Evolutionary conservation across 768 basidiomycete species (phyloP).

Genomic region (Tricholoma matsutake): DNA sequence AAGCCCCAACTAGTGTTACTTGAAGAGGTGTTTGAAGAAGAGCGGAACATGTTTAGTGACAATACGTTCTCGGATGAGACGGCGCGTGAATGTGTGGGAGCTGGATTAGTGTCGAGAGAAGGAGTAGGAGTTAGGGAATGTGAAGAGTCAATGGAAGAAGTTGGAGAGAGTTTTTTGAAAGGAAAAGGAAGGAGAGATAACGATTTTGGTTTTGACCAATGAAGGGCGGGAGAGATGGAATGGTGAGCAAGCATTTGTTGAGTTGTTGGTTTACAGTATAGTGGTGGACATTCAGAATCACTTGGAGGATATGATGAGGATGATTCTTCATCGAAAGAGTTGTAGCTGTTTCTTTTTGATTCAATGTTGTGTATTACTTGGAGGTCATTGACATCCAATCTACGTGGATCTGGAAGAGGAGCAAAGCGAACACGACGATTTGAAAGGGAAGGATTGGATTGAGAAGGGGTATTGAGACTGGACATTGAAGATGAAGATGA

Average conservation of each 20-base stretch:
- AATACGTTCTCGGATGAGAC: constrained; percentile 32
- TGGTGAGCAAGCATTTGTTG: constrained; percentile 23
- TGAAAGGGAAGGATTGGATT: neutral
- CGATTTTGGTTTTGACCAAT: constrained; percentile 25
- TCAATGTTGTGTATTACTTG: constrained; percentile 39
- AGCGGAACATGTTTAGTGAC: constrained; percentile 37
- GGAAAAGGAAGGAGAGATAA: constrained; percentile 16
- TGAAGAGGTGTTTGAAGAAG: constrained; percentile 27
- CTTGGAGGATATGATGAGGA: constrained; percentile 1
- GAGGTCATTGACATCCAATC: constrained; percentile 40
- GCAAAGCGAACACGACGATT: constrained; percentile 68
- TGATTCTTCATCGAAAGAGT: constrained; percentile 5
- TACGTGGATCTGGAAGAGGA: constrained; percentile 75
- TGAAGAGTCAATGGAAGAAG: constrained; percentile 26
- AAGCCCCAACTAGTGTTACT: constrained; percentile 13
- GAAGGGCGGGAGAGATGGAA: constrained; percentile 16
- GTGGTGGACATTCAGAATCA: constrained; percentile 8
- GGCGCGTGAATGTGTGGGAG: constrained; percentile 15
- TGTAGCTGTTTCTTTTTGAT: constrained; percentile 16
- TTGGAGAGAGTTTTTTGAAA: constrained; percentile 23
- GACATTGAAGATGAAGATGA: constrained; percentile 16
- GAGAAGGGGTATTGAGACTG: constrained; percentile 5
- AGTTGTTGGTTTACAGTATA: constrained; percentile 21
- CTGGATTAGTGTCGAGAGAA: constrained; percentile 11
- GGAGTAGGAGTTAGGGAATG: constrained; percentile 12